Percentiles rank a stretch among this genome's conserved stretches.
Conservation (phyloP, 1,284 basidiomycete species). For the Wallemia hederae region DNA sequence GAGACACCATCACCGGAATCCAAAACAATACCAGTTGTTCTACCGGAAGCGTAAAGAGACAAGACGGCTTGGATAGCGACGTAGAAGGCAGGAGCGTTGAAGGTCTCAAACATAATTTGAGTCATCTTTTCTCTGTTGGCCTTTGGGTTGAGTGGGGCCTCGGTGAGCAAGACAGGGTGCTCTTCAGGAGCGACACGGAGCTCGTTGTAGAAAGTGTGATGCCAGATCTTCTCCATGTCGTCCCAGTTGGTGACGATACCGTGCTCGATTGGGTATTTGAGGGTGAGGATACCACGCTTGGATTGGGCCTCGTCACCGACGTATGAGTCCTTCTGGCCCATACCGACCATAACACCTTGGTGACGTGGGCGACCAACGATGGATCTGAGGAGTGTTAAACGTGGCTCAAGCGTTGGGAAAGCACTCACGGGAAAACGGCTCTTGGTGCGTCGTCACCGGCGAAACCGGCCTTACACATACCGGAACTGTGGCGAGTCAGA, state of each 20-base stretch:
- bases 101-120: constrained; percentile 92
- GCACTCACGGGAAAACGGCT: constrained; percentile 39
- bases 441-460: constrained; percentile 46
- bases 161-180: constrained; percentile 75
- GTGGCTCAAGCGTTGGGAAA: not conserved
- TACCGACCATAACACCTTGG: constrained; percentile 73
- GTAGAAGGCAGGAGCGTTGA: constrained; percentile 80
- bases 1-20: constrained; percentile 85
- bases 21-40: constrained; percentile 70
- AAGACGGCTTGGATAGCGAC: constrained; percentile 78
- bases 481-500: constrained; percentile 22
- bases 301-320: constrained; percentile 79
- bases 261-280: constrained; percentile 48
- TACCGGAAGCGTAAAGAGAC: constrained; percentile 72
- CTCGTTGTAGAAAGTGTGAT: constrained; percentile 70
- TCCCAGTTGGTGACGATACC: constrained; percentile 86
- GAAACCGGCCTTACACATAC: constrained; percentile 80
- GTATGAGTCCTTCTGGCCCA: constrained; percentile 65
- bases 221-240: constrained; percentile 88
- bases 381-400: constrained; percentile 23
- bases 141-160: constrained; percentile 84
- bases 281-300: constrained; percentile 77
- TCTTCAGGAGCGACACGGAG: constrained; percentile 49
- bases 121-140: constrained; percentile 90
- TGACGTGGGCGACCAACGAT: constrained; percentile 78